Evolutionary conservation across 2,329 filamentous ascomycete genomes (phyloP).

Genomic region (Hypoxylon sp.): DNA sequence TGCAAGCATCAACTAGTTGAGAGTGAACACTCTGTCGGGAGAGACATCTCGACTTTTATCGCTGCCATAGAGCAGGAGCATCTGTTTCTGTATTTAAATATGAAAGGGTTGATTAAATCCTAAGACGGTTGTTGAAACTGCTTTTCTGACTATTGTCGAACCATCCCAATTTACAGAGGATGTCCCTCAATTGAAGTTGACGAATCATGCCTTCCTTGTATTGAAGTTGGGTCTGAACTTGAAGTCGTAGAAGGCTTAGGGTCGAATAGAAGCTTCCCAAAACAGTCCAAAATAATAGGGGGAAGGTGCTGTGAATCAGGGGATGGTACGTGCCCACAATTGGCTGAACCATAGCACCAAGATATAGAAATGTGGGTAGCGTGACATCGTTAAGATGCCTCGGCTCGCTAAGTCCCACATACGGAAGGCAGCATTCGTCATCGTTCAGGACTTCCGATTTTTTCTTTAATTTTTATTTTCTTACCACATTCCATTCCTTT

Average conservation of each 20-base stretch:
- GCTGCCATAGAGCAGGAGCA: constrained; percentile 8
- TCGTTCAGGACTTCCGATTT: not conserved
- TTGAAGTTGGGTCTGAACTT: too few species aligned
- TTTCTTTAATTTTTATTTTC: not conserved
- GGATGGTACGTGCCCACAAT: not conserved
- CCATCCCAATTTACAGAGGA: constrained; percentile 64
- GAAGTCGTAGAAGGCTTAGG: too few species aligned
- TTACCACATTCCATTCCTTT: not conserved
- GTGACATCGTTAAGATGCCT: not conserved
- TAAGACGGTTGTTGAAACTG: constrained; percentile 63
- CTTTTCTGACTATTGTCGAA: constrained; percentile 63
- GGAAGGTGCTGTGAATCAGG: not conserved
- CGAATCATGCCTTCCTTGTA: too few species aligned
- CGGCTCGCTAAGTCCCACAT: not conserved
- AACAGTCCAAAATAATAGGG: constrained; percentile 25
- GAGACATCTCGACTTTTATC: constrained; percentile 11
- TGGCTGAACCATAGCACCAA: not conserved
- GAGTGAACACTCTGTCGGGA: not conserved
- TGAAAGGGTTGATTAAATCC: not conserved
- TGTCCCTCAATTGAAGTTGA: too few species aligned
- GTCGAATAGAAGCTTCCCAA: too few species aligned
- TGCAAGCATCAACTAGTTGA: not conserved
- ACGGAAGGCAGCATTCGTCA: not conserved
- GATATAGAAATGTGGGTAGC: not conserved
- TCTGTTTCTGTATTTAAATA: too few species aligned